Base-by-base conservation (phyloP, 257 asterid genomes). In the Nicotiana otophora region DNA sequence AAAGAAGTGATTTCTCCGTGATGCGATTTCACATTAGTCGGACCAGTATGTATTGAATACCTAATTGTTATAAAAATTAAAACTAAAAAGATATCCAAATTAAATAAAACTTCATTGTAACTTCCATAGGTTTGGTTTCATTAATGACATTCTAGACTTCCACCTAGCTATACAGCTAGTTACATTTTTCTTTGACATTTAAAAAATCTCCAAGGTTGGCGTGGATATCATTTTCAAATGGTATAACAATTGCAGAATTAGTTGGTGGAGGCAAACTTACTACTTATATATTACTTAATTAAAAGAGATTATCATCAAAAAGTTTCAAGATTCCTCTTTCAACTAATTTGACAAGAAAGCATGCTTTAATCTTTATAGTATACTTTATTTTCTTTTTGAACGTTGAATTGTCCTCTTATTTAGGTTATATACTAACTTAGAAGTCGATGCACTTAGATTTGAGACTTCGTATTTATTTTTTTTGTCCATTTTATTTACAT, bases 301-400 rank as follows among this genome's bases (percentile, higher is more conserved):
- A 69, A 42, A 74, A 74, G 79, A 46, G 23, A 74, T 74, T 48
- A 74, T 74, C 15, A 48, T 74, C 15, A 72, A 72, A 72, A 46
- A 34, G 61, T 46, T 46, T 66, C 23, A 74, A 74, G 42, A 74
- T 74, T 74, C 80, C 39, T 74, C 9, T 48, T 48, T 26, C 80
- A 74, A 74, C 80, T 48, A 26, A 42, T 48, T 74, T 23, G 62
- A 74, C 80, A 14, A 74, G 16, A 74, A 74, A 74, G 62, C 80
- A 74, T 74, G 42, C 8, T 48, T 28, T 28, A 28, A 28, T 28
- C 30, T 28, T 48, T 70, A 42, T 70, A 5, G 5, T 55, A 16
- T 23, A 74, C 23, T 74, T 74, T 74, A 48, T 46, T 46, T 74
- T 14, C 9, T 46, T 14, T 72, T 74, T 74, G 39, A 74, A 23